Conservation (phyloP, 371 early-diverging fungal genomes). For the Phascolomyces articulosus region DNA sequence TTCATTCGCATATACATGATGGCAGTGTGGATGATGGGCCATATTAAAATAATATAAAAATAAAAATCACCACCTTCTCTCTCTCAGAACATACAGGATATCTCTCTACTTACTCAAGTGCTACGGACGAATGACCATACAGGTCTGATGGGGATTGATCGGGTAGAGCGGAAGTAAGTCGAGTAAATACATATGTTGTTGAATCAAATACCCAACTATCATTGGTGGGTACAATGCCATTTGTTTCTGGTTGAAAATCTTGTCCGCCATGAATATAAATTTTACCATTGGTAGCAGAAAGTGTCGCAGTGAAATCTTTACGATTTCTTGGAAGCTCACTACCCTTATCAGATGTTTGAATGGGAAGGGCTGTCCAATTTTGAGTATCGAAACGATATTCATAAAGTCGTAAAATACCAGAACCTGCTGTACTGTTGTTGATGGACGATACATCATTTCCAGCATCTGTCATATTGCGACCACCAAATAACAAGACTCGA, state of each 20-base stretch:
- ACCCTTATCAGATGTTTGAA: neutral
- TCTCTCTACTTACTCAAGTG: conserved; percentile 9
- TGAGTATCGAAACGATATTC: conserved; percentile 14
- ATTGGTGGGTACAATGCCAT: neutral
- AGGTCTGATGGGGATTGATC: neutral
- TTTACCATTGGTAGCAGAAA: conserved; percentile 12
- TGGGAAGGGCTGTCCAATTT: conserved; percentile 8
- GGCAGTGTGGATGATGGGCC: neutral
- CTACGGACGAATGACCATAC: conserved; percentile 12
- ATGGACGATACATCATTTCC: neutral
- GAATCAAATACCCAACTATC: conserved; percentile 18
- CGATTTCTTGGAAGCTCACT: neutral
- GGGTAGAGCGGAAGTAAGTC: neutral
- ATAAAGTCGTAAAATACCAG: neutral
- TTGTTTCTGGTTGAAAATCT: neutral
- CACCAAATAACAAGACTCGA: conserved; percentile 13
- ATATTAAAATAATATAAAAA: neutral
- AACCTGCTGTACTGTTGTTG: neutral
- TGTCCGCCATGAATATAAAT: conserved; percentile 19
- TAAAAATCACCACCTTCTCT: neutral
- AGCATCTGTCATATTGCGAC: neutral
- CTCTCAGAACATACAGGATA: neutral
- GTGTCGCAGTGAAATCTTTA: conserved; percentile 1
- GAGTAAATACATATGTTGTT: conserved; percentile 3
- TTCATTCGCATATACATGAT: neutral